A percentile compares a stretch with the other conserved stretches of the same genome.
These are phyloP conservation scores for Nephelium lappaceum DNA, from an alignment of 345 rosid species.

Conservation along the genomic window DNA sequence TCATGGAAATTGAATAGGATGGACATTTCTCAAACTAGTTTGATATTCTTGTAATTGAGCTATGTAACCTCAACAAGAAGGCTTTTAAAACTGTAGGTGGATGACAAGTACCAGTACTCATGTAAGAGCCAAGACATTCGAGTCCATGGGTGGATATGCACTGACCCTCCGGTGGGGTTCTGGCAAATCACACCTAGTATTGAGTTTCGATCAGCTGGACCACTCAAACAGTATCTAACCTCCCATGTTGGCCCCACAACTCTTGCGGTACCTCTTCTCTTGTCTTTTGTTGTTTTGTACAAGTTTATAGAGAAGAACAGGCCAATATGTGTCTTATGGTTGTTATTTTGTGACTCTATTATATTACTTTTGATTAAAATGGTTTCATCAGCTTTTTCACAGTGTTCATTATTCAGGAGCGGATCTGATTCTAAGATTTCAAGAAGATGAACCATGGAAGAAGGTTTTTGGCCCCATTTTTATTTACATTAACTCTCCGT, in stretches of 20 bases:
- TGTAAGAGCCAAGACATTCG: constrained; percentile 59
- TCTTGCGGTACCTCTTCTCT: constrained; percentile 63
- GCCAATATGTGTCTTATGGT: neutral
- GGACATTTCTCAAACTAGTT: neutral
- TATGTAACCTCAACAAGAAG: neutral
- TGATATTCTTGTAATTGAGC: neutral
- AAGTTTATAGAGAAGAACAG: neutral
- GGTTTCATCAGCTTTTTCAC: constrained; percentile 63
- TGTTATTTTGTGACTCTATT: neutral
- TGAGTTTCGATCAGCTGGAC: constrained; percentile 90
- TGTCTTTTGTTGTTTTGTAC: neutral
- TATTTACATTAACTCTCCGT: constrained; percentile 66
- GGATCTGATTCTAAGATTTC: constrained; percentile 59
- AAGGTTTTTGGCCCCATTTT: constrained; percentile 92
- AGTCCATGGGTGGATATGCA: constrained; percentile 92
- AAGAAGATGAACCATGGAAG: constrained; percentile 71
- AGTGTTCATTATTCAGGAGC: constrained; percentile 88
- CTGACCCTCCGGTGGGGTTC: constrained; percentile 66
- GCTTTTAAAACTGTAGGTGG: constrained; percentile 53
- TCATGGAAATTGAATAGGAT: neutral
- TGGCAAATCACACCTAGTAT: constrained; percentile 98
- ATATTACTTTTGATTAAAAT: neutral
- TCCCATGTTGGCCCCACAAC: constrained; percentile 88
- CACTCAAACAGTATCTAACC: constrained; percentile 74
- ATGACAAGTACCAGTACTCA: constrained; percentile 88